These are phyloP conservation scores for Fusarium sp. DNA, from an alignment of 2,329 filamentous ascomycete species.

Conservation along the genomic window DNA sequence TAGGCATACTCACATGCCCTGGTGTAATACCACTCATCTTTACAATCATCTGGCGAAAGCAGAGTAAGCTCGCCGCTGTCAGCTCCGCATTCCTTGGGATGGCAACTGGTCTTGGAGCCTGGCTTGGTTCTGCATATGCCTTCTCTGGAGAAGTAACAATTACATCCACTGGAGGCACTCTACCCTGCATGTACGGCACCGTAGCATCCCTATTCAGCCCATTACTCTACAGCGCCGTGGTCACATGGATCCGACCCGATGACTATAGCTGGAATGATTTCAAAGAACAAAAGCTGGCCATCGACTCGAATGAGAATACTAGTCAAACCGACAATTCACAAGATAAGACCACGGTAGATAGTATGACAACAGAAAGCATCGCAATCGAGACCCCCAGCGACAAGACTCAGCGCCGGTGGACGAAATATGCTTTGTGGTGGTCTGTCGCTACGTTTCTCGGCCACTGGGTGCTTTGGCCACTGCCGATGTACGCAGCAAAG, in stretches of 20 bases:
- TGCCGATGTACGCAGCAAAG: conserved; percentile 3
- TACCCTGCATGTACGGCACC: conserved; percentile 2
- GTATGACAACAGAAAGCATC: not conserved
- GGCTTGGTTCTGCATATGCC: conserved; percentile 5
- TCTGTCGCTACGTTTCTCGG: not conserved
- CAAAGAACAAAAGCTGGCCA: not conserved
- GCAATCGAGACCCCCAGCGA: accelerated
- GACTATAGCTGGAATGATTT: not conserved
- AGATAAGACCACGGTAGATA: accelerated
- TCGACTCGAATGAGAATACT: accelerated
- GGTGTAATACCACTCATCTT: conserved; percentile 2
- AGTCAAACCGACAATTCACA: accelerated
- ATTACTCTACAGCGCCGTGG: not conserved
- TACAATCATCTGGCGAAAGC: not conserved
- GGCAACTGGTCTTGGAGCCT: not conserved
- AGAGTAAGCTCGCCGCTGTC: not conserved
- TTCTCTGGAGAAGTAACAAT: conserved; percentile 6
- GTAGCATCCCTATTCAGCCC: conserved; percentile 3
- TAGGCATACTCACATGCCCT: conserved; percentile 2
- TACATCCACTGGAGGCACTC: not conserved
- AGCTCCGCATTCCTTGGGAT: conserved; percentile 2
- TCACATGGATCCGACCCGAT: not conserved
- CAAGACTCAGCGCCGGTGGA: not conserved
- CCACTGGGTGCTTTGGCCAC: not conserved
- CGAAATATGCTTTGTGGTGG: not conserved